Conservation (phyloP, 2,329 filamentous ascomycete genomes). For the Mollisia scopiformis region DNA sequence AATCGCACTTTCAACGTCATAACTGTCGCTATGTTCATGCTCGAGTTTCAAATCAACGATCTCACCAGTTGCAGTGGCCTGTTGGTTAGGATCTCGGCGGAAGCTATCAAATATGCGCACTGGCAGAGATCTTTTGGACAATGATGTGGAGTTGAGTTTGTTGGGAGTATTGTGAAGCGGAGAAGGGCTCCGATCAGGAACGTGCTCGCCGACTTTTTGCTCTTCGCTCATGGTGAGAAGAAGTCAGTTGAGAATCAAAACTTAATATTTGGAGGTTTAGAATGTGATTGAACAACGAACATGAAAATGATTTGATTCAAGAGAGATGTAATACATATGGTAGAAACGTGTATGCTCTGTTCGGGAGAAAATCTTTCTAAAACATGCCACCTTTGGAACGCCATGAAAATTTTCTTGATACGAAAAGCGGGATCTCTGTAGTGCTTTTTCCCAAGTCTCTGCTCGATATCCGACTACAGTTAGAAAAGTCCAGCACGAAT, state of each 20-base stretch:
- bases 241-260: background rate
- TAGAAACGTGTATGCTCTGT: background rate
- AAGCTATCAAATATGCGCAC: slow-evolving; percentile 11
- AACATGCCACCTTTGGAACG: background rate
- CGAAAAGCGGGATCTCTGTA: background rate
- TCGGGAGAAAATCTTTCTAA: background rate
- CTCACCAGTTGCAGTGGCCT: slow-evolving; percentile 7
- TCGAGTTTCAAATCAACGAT: slow-evolving; percentile 12
- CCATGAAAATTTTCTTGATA: background rate
- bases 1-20: slow-evolving; percentile 13
- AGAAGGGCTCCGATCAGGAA: background rate
- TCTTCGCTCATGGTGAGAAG: background rate
- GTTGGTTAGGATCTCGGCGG: slow-evolving; percentile 13
- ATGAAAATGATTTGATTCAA: background rate
- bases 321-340: background rate
- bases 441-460: background rate
- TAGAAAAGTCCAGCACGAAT: background rate
- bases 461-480: background rate
- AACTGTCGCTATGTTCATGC: slow-evolving; percentile 6
- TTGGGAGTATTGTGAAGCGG: background rate
- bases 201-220: background rate
- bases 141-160: background rate
- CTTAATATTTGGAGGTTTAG: background rate
- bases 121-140: background rate
- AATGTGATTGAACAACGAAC: background rate